A percentile compares a stretch with the other conserved stretches of the same genome.
phyloP scores from a whole-genome alignment of 1,284 basidiomycete species.

The Marasmius fiardii region DNA sequence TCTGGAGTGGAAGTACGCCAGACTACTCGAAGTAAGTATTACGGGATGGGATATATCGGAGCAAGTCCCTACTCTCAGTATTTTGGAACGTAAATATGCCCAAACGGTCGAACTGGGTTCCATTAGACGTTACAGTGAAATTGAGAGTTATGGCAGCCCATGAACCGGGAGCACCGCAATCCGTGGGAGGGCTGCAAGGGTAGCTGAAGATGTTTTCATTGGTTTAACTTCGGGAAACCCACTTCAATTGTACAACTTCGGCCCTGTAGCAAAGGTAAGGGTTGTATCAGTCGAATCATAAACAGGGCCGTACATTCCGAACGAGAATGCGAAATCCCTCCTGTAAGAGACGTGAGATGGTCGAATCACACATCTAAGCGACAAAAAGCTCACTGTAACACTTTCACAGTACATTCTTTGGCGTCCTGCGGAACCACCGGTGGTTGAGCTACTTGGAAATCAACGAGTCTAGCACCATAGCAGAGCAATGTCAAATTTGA shows the following conservation, averaged over 20 bases:
- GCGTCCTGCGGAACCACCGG: conserved; percentile 56
- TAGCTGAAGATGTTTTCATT: background rate
- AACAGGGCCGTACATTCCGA: conserved; percentile 47
- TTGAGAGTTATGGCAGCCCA: conserved; percentile 77
- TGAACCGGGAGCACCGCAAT: conserved; percentile 66
- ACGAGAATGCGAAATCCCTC: conserved; percentile 71
- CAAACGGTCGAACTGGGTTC: conserved; percentile 74
- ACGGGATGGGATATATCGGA: background rate
- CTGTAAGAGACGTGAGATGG: conserved; percentile 28
- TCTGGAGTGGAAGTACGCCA: conserved; percentile 82
- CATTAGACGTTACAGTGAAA: conserved; percentile 75
- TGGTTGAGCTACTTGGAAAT: conserved; percentile 74
- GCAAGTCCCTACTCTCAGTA: conserved; percentile 56
- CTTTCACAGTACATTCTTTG: conserved; percentile 59
- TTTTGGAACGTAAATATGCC: conserved; percentile 73
- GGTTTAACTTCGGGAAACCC: conserved; percentile 22
- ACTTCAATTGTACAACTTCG: conserved; percentile 65
- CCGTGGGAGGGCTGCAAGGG: conserved; percentile 57
- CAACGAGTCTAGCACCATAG: conserved; percentile 35
- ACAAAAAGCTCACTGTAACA: conserved; percentile 52
- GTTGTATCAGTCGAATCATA: background rate
- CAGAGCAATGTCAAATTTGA: conserved; percentile 13
- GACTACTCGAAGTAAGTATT: conserved; percentile 29
- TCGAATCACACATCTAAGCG: background rate
- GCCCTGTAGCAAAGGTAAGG: conserved; percentile 36